These are phyloP conservation scores for Nannochloropsis gaditana DNA, from an alignment of 108 stramenopile genomes.

Conservation along the genomic window DNA sequence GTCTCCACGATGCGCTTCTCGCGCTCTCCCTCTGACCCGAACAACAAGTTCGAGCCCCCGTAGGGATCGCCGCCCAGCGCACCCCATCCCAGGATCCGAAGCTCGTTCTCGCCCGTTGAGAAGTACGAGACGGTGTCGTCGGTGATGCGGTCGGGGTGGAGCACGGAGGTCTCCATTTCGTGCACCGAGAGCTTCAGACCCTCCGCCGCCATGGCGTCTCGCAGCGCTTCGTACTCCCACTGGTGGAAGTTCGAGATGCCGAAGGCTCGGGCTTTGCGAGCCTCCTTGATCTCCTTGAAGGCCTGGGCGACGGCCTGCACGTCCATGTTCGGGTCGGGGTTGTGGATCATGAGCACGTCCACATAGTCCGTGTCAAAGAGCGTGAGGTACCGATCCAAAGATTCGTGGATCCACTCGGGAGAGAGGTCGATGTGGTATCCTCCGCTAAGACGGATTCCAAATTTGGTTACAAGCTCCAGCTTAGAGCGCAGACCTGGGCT, in stretches of 20 bases:
- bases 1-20: not conserved
- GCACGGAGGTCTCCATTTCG: conserved; percentile 9
- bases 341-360: conserved; percentile 15
- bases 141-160: not conserved
- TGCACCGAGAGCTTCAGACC: not conserved
- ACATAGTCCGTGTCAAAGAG: not conserved
- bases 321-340: conserved; percentile 5
- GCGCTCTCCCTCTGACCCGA: not conserved
- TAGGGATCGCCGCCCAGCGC: not conserved
- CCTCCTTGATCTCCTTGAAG: conserved; percentile 8
- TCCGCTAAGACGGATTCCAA: not conserved
- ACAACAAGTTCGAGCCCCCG: conserved; percentile 14
- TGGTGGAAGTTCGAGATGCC: not conserved
- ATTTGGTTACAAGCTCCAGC: not conserved
- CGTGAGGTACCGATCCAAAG: not conserved
- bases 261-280: not conserved
- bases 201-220: not conserved
- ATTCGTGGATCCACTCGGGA: conserved; percentile 16
- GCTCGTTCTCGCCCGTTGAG: not conserved
- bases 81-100: not conserved
- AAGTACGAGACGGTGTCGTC: not conserved
- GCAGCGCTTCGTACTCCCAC: conserved; percentile 1
- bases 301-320: not conserved
- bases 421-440: not conserved
- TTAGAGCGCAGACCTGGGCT: not conserved